phyloP scores from a whole-genome alignment of 495 filamentous ascomycete genomes.

The Tuber microsphaerosporum region DNA sequence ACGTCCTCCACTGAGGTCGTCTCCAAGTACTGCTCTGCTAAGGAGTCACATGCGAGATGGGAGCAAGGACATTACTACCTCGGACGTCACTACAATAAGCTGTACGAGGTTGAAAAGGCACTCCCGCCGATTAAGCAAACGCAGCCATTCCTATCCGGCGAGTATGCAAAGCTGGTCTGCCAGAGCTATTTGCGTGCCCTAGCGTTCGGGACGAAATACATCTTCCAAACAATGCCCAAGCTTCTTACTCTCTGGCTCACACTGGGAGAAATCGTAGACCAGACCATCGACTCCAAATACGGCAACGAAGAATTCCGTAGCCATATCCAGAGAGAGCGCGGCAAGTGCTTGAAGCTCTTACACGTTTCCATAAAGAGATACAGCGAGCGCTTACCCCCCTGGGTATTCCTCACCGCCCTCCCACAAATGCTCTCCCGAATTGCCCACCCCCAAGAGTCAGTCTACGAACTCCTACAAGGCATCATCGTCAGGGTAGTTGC shows the following conservation, averaged over 20 bases:
- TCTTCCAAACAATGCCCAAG: slow-evolving; percentile 85
- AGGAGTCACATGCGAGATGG: slow-evolving; percentile 53
- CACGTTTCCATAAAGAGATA: slow-evolving; percentile 68
- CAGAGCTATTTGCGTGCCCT: slow-evolving; percentile 88
- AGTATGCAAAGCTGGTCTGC: slow-evolving; percentile 78
- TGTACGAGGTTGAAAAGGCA: slow-evolving; percentile 78
- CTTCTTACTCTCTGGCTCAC: slow-evolving; percentile 91
- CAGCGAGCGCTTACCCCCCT: slow-evolving; percentile 67
- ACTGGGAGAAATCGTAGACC: slow-evolving; percentile 66
- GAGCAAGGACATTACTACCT: slow-evolving; percentile 97
- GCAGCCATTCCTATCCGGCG: slow-evolving; percentile 58
- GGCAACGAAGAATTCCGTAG: slow-evolving; percentile 58
- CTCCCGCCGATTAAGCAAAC: slow-evolving; percentile 60
- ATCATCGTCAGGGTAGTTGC: slow-evolving; percentile 78
- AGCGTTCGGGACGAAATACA: slow-evolving; percentile 82
- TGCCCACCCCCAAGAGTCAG: slow-evolving; percentile 67
- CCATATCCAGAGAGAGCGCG: slow-evolving; percentile 52
- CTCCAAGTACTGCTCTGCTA: slow-evolving; percentile 67
- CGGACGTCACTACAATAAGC: slow-evolving; percentile 94
- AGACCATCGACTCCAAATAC: slow-evolving; percentile 59
- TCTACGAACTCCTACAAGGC: slow-evolving; percentile 63
- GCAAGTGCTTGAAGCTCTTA: slow-evolving; percentile 60
- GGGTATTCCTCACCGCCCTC: slow-evolving; percentile 83
- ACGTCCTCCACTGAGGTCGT: slow-evolving; percentile 72
- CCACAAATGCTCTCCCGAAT: slow-evolving; percentile 90